Base-by-base conservation (phyloP, 1,284 basidiomycete genomes). In the Cutaneotrichosporon curvatum region DNA sequence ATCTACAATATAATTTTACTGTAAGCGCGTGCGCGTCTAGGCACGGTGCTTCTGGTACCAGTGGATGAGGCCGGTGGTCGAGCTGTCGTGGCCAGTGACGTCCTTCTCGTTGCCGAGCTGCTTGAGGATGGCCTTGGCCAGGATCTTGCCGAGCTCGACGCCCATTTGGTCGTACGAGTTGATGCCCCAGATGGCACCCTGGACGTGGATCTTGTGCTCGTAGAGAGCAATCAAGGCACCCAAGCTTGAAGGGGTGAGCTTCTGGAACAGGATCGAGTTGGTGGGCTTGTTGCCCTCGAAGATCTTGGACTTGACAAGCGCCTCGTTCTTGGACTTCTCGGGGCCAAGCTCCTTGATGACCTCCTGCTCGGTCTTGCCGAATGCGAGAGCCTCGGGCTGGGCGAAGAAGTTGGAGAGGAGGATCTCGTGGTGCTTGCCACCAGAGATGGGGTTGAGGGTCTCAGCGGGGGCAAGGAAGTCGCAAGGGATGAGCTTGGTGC, bases 161-260 rank as follows among this genome's bases (percentile, higher is more conserved):
- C 91, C 91, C 70, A 72, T 72, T 65, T 77, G 75, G 61, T 76
- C 75, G 70, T 87, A 98, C 10, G 89, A 94, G 79, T 98, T 98
- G 78, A 98, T 95, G 38, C 89, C 87, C 92, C 92, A 97, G 55
- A 97, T 79, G 41, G 87, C 85, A 65, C 94, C 94, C 72, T 98
- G 95, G 0, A 87, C 85, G 72, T 96, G 95, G 68, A 98, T 96
- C 80, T 98, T 98, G 79, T 98, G 94, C 75, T 98, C 94, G 48
- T 65, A 70, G 50, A 71, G 44, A 36, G 70, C 70, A 37, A 72
- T 58, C 38, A 72, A 60, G n/a, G 58, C 56, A 75, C 87, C 92
- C 25, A 97, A 82, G 6, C 84, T 86, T 36, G 83, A 81, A 11
- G 95, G 94, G 1, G 90, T 96, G 62, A 97, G 74, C 58, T 89